Conservation (phyloP, 2,329 filamentous ascomycete genomes). For the Trichophyton benhamiae region DNA sequence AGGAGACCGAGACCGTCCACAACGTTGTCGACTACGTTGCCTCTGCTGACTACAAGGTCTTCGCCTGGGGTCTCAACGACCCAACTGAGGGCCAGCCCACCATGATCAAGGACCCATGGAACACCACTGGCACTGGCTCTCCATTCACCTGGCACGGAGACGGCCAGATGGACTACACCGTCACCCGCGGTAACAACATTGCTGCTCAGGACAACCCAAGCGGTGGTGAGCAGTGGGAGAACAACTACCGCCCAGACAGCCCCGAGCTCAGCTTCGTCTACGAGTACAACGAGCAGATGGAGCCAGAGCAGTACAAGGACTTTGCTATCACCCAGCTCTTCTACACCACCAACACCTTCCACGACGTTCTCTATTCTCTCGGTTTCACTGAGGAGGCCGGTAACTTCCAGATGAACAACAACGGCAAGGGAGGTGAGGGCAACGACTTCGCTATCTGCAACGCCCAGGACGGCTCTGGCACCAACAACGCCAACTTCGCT, state of each 20-base stretch:
- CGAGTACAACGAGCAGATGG: slow-evolving; percentile 7
- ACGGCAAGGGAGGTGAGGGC: slow-evolving; percentile 9
- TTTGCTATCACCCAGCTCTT: slow-evolving; percentile 12
- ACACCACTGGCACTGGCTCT: slow-evolving; percentile 5
- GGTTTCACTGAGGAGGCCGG: slow-evolving; percentile 11
- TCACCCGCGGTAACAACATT: slow-evolving; percentile 11
- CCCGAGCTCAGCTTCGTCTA: slow-evolving; percentile 8
- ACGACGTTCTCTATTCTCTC: slow-evolving; percentile 9
- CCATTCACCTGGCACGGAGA: slow-evolving; percentile 11
- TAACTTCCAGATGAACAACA: slow-evolving; percentile 11
- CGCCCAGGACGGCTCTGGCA: slow-evolving; percentile 12
- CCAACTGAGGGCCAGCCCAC: slow-evolving; percentile 10
- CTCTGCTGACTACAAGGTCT: slow-evolving; percentile 11
- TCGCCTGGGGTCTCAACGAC: slow-evolving; percentile 11
- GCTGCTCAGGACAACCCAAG: slow-evolving; percentile 11
- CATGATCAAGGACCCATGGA: slow-evolving; percentile 10
- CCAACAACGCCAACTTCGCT: slow-evolving; percentile 13
- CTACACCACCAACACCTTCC: slow-evolving; percentile 11
- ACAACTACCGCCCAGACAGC: slow-evolving; percentile 13
- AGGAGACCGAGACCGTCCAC: slow-evolving; percentile 11
- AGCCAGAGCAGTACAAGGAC: slow-evolving; percentile 8
- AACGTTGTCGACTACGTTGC: slow-evolving; percentile 11
- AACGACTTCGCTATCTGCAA: slow-evolving; percentile 11
- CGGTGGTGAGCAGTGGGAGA: slow-evolving; percentile 8
- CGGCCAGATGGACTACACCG: slow-evolving; percentile 5